Conservation (phyloP, 805 yeast genomes). For the Blastobotrys mokoenaii region DNA sequence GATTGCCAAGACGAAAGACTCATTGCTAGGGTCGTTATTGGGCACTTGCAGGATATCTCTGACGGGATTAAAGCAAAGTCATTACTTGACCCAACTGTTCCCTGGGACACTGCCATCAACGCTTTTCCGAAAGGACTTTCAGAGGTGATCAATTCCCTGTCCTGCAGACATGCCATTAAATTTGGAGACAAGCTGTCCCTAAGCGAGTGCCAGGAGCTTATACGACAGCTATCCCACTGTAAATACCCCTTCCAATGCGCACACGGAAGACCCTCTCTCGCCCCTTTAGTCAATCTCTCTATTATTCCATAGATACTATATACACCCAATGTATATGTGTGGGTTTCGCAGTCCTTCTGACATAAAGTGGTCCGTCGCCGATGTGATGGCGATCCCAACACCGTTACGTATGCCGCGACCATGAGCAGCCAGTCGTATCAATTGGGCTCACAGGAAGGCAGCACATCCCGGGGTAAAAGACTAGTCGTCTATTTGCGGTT, state of each 20-base stretch:
- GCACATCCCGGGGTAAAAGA: conserved; percentile 2
- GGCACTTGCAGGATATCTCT: neutral
- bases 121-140: conserved; percentile 28
- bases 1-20: neutral
- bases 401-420: neutral
- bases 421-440: neutral
- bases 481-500: conserved; percentile 36
- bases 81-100: neutral
- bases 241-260: conserved; percentile 70
- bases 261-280: conserved; percentile 72
- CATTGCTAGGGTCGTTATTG: neutral
- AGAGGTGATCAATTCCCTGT: conserved; percentile 43
- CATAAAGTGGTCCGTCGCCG: no score
- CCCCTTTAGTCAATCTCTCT: conserved; percentile 32
- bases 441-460: neutral
- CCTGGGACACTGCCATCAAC: neutral
- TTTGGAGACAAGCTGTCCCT: conserved; percentile 51
- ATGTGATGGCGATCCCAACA: neutral
- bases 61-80: neutral
- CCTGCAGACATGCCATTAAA: conserved; percentile 64
- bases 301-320: neutral
- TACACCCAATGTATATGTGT: neutral
- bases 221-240: conserved; percentile 40
- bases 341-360: no score
- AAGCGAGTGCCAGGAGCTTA: conserved; percentile 37